phyloP scores from a whole-genome alignment of 2,329 filamentous ascomycete species.

The Chaetomiaceae sp. region DNA sequence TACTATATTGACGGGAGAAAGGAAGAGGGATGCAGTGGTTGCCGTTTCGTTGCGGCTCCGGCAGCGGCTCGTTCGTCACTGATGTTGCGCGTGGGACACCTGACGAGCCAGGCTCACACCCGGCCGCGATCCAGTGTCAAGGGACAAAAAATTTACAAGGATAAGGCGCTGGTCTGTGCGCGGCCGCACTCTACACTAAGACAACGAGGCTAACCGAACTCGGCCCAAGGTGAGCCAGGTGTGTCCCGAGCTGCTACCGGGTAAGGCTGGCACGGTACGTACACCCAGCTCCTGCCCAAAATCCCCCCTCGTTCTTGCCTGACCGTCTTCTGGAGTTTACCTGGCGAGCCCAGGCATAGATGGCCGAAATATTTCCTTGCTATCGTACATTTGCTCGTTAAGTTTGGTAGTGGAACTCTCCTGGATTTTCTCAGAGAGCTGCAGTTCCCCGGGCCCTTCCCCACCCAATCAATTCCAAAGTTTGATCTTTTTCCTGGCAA shows the following conservation, averaged over 20 bases:
- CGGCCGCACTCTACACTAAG: too few relatives aligned
- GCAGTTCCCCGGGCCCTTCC: too few relatives aligned
- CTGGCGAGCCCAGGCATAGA: too few relatives aligned
- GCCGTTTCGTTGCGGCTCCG: constrained; percentile 6
- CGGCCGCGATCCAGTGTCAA: constrained; percentile 11
- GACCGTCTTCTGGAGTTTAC: too few relatives aligned
- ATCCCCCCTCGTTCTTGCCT: constrained; percentile 16
- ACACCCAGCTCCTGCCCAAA: constrained; percentile 9
- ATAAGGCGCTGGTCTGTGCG: constrained; percentile 16
- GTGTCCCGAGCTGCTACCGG: not conserved
- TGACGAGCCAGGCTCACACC: too few relatives aligned
- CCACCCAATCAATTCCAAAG: too few relatives aligned
- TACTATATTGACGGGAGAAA: constrained; percentile 6
- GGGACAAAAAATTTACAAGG: constrained; percentile 22
- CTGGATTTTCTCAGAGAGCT: too few relatives aligned
- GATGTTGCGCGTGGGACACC: constrained; percentile 4
- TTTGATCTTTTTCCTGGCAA: not conserved
- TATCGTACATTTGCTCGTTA: too few relatives aligned
- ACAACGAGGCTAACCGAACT: not conserved
- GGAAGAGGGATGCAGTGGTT: constrained; percentile 2
- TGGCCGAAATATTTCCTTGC: too few relatives aligned
- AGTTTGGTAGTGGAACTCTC: too few relatives aligned
- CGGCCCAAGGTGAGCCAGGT: constrained; percentile 10
- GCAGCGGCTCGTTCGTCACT: constrained; percentile 6
- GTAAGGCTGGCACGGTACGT: constrained; percentile 2